Evolutionary conservation across 2,329 filamentous ascomycete genomes (phyloP), one percentile per base, ranked within the genome.

Genomic region (Fusarium foetens): DNA sequence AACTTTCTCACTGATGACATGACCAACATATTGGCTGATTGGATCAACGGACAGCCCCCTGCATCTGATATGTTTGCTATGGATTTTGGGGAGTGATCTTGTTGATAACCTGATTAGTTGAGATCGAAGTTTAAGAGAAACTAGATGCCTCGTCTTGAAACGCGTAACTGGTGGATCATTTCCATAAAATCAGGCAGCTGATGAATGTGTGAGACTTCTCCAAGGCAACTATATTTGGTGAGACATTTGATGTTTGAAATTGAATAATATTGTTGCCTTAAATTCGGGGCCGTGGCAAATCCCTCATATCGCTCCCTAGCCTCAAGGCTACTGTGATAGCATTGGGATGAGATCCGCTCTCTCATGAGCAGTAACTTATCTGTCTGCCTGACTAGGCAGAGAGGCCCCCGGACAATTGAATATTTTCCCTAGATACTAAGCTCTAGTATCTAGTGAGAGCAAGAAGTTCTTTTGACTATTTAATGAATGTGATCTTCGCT

Each of bases 11-110:
- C 71, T 51, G 58, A 65, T 42, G 69, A 72, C 42, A 72, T 72
- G 68, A 68, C 68, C n/a, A 53, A 65, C 13, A 72, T 72, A 14
- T 35, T 72, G 64, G 69, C 68, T 8, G 69, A 69, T 19, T 72
- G 69, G 69, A 72, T 72, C 10, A 72, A 72, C 31, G 68, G 69
- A 10, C 69, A 72, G 1, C 68, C 69, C 23, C 63, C 69, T 25
- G 29, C 69, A 17, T 49, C 68, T 6, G 64, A 72, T 2, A 65
- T 72, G 69, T 69, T 72, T 69, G 51, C 49, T 12, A 72, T 72
- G 68, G 64, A 69, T 3, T 69, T 69, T 36, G 69, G 51, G 5
- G 39, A 69, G 25, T 71, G 39, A 29, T 42, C 4, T 11, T 12
- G 21, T 21, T 11, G 8, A 29, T 17, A 2, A 8, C 2, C 23